Evolutionary conservation across 176 grass and related monocot species (phyloP).

Genomic region (Musa beccarii): DNA sequence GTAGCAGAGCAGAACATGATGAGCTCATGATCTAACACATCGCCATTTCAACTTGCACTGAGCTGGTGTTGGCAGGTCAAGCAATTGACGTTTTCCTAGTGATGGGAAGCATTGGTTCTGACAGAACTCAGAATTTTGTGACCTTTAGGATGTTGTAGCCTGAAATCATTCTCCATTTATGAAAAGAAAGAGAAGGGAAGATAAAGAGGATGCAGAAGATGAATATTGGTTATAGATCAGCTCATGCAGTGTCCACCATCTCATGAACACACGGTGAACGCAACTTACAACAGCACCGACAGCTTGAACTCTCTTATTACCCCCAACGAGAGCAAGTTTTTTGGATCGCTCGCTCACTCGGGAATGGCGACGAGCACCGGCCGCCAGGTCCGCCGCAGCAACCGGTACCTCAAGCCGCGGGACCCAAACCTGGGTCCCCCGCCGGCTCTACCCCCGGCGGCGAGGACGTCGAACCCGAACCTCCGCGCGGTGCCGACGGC

Average conservation of each 20-base stretch:
- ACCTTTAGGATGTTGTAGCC: no score
- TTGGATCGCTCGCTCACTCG: constrained; percentile 34
- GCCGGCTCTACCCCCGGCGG: not conserved
- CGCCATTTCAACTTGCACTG: not conserved
- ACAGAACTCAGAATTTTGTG: no score
- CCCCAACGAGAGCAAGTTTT: not conserved
- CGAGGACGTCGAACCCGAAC: constrained; percentile 9
- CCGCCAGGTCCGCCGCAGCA: constrained; percentile 58
- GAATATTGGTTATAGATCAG: no score
- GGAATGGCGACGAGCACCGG: constrained; percentile 79
- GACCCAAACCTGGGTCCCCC: constrained; percentile 42
- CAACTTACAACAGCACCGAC: not conserved
- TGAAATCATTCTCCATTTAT: not conserved
- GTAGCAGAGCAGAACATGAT: not conserved
- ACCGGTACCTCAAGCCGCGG: constrained; percentile 40
- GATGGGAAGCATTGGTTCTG: no score
- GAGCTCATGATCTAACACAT: not conserved
- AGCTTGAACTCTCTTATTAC: not conserved
- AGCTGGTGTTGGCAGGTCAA: not conserved
- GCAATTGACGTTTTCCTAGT: not conserved
- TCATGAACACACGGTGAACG: not conserved
- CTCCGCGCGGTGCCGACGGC: constrained; percentile 10
- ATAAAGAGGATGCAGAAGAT: no score
- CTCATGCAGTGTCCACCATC: no score
- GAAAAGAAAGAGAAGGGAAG: not conserved